Base-by-base conservation (phyloP, 352 stramenopile genomes). In the Blastocystis sp. region DNA sequence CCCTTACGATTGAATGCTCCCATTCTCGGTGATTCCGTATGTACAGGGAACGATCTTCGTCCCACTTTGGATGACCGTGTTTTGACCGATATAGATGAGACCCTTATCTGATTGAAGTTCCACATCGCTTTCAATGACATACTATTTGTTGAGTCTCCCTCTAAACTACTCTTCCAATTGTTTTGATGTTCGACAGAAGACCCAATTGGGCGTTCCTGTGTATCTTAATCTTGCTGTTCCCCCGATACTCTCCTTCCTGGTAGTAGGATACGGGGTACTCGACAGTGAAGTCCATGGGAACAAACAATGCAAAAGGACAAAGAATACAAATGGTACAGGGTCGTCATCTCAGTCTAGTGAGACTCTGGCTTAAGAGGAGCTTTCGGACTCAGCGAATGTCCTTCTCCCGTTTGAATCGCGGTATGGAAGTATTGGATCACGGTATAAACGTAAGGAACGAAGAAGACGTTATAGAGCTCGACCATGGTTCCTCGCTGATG, bases 241-340 rank as follows among this genome's bases (percentile, higher is more conserved):
- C 24, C 6, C 56, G 56, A 27, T 63, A 78, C 16, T 78, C 67
- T 59, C 34, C 16, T 32, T 14, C 4, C 0, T 57, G 34, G 4
- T 61, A 78, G 27, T 38, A 34, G 2, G 44, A 48, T 32, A 56
- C 24, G 46, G 38, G 36, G 34, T 42, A 78, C 24, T 40, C 36
- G 29, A 29, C 32, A 63, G 67, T 29, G 44, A 78, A 78, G 38
- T 78, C 67, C 67, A 78, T 78, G 42, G n/a, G 9, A 78, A 51
- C 24, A 38, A 40, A 56, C 46, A 57, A 49, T 16, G 4, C 49
- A 69, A 44, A 44, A 9, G 36, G 21, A 69, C 24, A 59, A 59
- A 8, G 67, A 34, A 59, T 59, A 59, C 16, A 78, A 78, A 61
- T 34, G 36, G 34, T 51, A 49, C 63, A 27, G 48, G 46, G 18